These are phyloP conservation scores for Mortierella alpina DNA, from an alignment of 192 early-diverging fungal species.

Conservation along the genomic window DNA sequence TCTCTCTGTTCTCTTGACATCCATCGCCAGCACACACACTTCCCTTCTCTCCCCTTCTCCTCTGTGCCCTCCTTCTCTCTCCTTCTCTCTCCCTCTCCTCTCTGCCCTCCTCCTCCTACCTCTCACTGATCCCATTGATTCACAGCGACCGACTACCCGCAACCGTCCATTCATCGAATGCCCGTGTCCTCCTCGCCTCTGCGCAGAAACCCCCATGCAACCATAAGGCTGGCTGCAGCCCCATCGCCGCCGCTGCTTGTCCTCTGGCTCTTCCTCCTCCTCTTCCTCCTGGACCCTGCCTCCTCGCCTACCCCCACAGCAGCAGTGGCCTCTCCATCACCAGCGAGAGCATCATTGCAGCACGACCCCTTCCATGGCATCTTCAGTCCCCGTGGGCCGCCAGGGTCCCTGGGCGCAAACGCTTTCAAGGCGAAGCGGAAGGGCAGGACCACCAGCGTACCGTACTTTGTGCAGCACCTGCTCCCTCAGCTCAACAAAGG, in stretches of 20 bases:
- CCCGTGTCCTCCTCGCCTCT: no score
- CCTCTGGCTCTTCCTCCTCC: slow-evolving; percentile 1
- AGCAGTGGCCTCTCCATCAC: not conserved
- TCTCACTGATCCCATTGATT: not conserved
- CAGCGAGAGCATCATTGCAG: not conserved
- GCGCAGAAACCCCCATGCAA: no score
- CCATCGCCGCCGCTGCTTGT: not conserved
- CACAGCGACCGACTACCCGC: not conserved
- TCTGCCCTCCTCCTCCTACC: not conserved
- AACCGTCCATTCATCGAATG: not conserved
- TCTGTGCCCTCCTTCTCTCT: not conserved
- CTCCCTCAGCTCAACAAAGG: slow-evolving; percentile 1
- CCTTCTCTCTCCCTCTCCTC: not conserved
- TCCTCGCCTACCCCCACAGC: not conserved
- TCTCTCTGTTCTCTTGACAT: not conserved
- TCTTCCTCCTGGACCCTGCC: not conserved
- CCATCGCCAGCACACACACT: not conserved
- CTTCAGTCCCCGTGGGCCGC: not conserved
- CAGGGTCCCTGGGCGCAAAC: not conserved
- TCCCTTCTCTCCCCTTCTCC: not conserved
- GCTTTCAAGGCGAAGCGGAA: not conserved
- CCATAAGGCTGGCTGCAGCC: no score
- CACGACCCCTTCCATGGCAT: slow-evolving; percentile 32
- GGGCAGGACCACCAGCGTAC: slow-evolving; percentile 18
- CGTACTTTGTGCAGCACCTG: slow-evolving; percentile 42